Conservation (phyloP, 208 protist genomes). For the Acanthamoeba quina region DNA sequence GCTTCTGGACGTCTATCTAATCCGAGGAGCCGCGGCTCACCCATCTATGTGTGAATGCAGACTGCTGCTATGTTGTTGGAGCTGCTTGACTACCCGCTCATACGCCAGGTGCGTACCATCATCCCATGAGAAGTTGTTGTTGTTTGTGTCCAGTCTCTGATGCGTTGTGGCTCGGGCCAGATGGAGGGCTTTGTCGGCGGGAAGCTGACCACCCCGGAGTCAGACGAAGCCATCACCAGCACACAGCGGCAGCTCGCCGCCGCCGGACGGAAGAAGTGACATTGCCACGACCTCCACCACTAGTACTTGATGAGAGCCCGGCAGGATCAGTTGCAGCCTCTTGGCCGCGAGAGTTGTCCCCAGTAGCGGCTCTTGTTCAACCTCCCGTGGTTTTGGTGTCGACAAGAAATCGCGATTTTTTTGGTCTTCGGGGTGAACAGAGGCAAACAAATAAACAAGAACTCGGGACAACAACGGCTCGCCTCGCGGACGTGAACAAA, state of each 20-base stretch:
- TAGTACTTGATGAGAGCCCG: too few relatives aligned
- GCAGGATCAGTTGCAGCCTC: too few relatives aligned
- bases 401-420: too few relatives aligned
- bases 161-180: background rate
- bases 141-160: background rate
- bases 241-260: slow-evolving; percentile 23
- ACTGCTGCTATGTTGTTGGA: slow-evolving; percentile 25
- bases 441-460: too few relatives aligned
- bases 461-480: too few relatives aligned
- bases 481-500: too few relatives aligned
- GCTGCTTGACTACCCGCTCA: slow-evolving; percentile 41
- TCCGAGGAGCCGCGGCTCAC: background rate
- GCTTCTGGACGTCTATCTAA: background rate
- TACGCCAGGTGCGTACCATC: background rate
- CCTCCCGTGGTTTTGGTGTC: too few relatives aligned
- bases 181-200: slow-evolving; percentile 55
- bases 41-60: background rate
- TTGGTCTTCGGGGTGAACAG: too few relatives aligned
- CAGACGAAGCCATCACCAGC: slow-evolving; percentile 9
- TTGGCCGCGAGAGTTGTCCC: too few relatives aligned
- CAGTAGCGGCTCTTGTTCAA: too few relatives aligned
- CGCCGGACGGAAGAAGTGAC: background rate
- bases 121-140: background rate
- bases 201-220: slow-evolving; percentile 38
- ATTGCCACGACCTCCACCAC: background rate